Percentiles rank a stretch among this genome's conserved stretches.
phyloP scores from a whole-genome alignment of 306 rosid genomes.

The Casuarina cunninghamiana region DNA sequence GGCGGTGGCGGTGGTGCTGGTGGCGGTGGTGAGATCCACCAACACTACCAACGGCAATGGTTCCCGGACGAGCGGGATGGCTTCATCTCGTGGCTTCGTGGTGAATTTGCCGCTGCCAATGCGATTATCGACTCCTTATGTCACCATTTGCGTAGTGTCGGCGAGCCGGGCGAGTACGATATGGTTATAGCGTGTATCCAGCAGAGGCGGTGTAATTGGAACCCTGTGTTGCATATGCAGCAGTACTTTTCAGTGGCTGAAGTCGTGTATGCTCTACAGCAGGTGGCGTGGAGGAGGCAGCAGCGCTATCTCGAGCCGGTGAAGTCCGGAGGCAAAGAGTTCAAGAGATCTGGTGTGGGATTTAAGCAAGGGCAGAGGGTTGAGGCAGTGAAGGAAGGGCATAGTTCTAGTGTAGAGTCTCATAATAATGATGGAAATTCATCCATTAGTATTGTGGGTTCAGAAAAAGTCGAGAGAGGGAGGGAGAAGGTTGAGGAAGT shows the following conservation, averaged over 20 bases:
- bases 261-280: conserved; percentile 68
- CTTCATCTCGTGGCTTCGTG: conserved; percentile 86
- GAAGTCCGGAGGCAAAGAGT: conserved; percentile 57
- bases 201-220: conserved; percentile 88
- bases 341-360: conserved; percentile 58
- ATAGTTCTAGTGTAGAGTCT: conserved; percentile 53
- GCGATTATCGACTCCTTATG: conserved; percentile 89
- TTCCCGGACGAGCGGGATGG: conserved; percentile 93
- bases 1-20: conserved; percentile 40
- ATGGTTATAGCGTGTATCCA: conserved; percentile 61
- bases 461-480: conserved; percentile 49
- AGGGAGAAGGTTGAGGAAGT: conserved; percentile 44
- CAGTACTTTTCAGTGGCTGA: conserved; percentile 86
- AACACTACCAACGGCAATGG: conserved; percentile 65
- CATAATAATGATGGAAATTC: conserved; percentile 47
- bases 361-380: conserved; percentile 60
- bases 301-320: conserved; percentile 62
- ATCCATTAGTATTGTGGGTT: conserved; percentile 19
- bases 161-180: conserved; percentile 86
- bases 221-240: conserved; percentile 93
- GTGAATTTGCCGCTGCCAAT: conserved; percentile 96
- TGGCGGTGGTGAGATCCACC: conserved; percentile 67
- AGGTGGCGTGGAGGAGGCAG: conserved; percentile 79
- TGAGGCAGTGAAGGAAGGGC: conserved; percentile 55
- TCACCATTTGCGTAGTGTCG: conserved; percentile 70